These are phyloP conservation scores for Fusarium camptoceras DNA, from an alignment of 2,329 filamentous ascomycete species.

Conservation along the genomic window DNA sequence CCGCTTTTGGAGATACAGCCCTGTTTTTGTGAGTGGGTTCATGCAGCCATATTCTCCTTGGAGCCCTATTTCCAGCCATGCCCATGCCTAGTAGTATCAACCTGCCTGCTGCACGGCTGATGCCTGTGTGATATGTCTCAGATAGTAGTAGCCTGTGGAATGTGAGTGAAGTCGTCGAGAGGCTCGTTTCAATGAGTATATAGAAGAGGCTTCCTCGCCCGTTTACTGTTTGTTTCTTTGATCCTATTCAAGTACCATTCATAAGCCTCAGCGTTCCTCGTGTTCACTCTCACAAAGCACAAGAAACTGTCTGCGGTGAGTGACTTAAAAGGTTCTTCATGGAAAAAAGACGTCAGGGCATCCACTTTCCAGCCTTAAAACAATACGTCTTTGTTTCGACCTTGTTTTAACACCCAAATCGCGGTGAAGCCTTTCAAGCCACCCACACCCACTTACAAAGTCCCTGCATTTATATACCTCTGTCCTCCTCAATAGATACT, in stretches of 20 bases:
- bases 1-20: slow-evolving; percentile 35
- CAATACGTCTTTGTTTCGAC: slow-evolving; percentile 37
- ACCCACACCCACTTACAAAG: slow-evolving; percentile 33
- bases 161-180: slow-evolving; percentile 20
- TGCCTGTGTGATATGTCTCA: slow-evolving; percentile 35
- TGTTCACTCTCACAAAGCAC: slow-evolving; percentile 25
- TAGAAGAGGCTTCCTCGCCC: slow-evolving; percentile 34
- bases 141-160: slow-evolving; percentile 28
- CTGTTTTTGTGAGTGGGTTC: slow-evolving; percentile 36
- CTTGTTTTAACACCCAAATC: slow-evolving; percentile 34
- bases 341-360: slow-evolving; percentile 37
- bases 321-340: slow-evolving; percentile 39
- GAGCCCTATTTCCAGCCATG: slow-evolving; percentile 11
- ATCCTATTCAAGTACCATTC: slow-evolving; percentile 11
- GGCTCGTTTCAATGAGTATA: slow-evolving; percentile 31
- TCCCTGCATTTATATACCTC: slow-evolving; percentile 11
- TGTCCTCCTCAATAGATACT: slow-evolving; percentile 11
- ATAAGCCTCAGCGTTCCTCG: slow-evolving; percentile 28
- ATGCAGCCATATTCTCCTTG: slow-evolving; percentile 24
- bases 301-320: slow-evolving; percentile 39
- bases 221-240: slow-evolving; percentile 1
- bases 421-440: slow-evolving; percentile 29
- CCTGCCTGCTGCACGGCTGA: slow-evolving; percentile 26
- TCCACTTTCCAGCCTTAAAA: slow-evolving; percentile 38
- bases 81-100: not conserved